A percentile compares a stretch with the other conserved stretches of the same genome.
Evolutionary conservation across 805 yeast genomes (phyloP).

Genomic region (Candida xyloterini): DNA sequence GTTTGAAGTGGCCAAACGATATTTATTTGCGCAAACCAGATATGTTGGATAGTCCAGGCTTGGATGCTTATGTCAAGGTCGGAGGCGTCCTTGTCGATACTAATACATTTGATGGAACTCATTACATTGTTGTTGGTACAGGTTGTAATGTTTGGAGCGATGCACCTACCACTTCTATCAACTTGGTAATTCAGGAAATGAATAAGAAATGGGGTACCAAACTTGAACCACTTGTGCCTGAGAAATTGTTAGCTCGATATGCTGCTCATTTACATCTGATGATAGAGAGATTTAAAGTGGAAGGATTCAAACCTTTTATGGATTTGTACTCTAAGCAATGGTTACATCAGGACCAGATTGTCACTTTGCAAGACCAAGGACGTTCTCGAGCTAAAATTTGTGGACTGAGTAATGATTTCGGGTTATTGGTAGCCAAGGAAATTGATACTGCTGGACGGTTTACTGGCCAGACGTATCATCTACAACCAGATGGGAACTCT

Average conservation of each 20-base stretch:
- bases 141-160: constrained; percentile 81
- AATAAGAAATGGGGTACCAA: constrained; percentile 47
- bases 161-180: constrained; percentile 92
- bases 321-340: constrained; percentile 74
- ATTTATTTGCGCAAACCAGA: constrained; percentile 72
- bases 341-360: constrained; percentile 78
- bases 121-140: constrained; percentile 73
- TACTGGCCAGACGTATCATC: constrained; percentile 57
- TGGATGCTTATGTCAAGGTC: constrained; percentile 56
- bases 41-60: constrained; percentile 32
- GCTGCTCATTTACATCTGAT: constrained; percentile 64
- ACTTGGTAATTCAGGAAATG: constrained; percentile 59
- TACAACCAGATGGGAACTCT: constrained; percentile 97
- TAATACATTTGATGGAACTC: constrained; percentile 56
- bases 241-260: constrained; percentile 62
- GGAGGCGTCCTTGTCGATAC: constrained; percentile 86
- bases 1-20: constrained; percentile 97
- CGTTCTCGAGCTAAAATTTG: constrained; percentile 56
- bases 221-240: constrained; percentile 34
- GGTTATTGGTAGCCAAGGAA: constrained; percentile 76
- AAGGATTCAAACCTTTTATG: constrained; percentile 70
- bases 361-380: constrained; percentile 49
- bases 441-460: constrained; percentile 41
- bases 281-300: constrained; percentile 51
- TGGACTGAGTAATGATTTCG: constrained; percentile 85